Percentiles rank a stretch among this genome's conserved stretches.
Evolutionary conservation across 805 yeast genomes (phyloP).

Genomic region (Pichia ethanolica): DNA sequence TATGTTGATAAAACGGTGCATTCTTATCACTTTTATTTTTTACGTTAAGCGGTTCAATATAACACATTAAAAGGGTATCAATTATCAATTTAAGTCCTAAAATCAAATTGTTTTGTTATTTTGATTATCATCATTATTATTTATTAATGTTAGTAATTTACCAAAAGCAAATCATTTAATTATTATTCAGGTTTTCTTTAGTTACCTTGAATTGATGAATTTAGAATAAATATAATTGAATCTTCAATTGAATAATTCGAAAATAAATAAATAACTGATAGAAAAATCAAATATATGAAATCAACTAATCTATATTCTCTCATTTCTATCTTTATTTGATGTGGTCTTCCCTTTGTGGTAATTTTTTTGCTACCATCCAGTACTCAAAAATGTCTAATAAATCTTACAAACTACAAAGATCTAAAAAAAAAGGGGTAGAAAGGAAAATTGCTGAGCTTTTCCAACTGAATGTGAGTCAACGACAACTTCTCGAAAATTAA

Average conservation of each 20-base stretch:
- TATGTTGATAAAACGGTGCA: constrained; percentile 24
- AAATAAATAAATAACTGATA: constrained; percentile 20
- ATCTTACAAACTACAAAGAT: too few species aligned
- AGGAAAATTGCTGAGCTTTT: too few species aligned
- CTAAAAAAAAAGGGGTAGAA: too few species aligned
- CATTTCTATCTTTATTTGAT: constrained; percentile 12
- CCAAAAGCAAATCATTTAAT: background rate
- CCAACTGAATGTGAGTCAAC: too few species aligned
- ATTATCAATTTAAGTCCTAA: constrained; percentile 18
- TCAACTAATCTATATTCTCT: constrained; percentile 27
- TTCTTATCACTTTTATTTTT: constrained; percentile 25
- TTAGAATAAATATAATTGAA: constrained; percentile 9
- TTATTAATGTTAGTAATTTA: background rate
- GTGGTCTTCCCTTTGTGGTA: background rate
- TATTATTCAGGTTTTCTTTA: background rate
- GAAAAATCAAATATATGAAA: constrained; percentile 16
- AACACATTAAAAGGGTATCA: constrained; percentile 23
- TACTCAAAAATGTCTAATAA: too few species aligned
- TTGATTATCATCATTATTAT: background rate
- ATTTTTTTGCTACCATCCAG: background rate
- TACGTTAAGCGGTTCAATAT: constrained; percentile 25
- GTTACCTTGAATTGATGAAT: constrained; percentile 1
- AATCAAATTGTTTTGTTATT: background rate
- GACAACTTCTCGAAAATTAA: too few species aligned
- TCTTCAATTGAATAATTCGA: constrained; percentile 19